Evolutionary conservation across 2,329 filamentous ascomycete genomes (phyloP).

Genomic region (Rutstroemia sp.): DNA sequence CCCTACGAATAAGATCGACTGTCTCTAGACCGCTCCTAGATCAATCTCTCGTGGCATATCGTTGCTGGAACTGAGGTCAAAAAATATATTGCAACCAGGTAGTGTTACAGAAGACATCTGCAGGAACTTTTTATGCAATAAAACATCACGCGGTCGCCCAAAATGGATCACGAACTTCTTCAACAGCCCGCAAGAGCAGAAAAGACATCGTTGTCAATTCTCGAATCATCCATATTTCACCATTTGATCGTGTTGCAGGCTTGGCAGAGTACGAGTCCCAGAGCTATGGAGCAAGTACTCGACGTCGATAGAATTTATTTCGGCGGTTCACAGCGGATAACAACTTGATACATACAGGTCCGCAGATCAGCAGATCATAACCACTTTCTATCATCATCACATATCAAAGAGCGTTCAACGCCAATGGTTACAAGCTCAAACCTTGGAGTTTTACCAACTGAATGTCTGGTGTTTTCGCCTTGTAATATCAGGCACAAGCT

Average conservation of each 20-base stretch:
- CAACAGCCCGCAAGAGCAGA: background rate
- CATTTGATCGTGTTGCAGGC: background rate
- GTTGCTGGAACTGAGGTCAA: conserved; percentile 2
- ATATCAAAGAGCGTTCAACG: background rate
- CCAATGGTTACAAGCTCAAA: too few relatives aligned
- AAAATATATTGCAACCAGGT: conserved; percentile 4
- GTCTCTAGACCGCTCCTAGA: background rate
- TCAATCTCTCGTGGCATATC: conserved; percentile 8
- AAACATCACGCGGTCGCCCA: conserved; percentile 6
- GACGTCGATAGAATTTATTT: background rate
- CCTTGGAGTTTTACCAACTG: too few relatives aligned
- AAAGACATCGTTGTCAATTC: background rate
- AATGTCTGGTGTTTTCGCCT: too few relatives aligned
- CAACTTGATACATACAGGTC: background rate
- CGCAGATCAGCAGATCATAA: conserved; percentile 1
- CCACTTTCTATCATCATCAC: background rate
- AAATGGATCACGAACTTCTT: conserved; percentile 1
- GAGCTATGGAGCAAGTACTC: background rate
- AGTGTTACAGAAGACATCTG: conserved; percentile 7
- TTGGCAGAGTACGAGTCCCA: background rate
- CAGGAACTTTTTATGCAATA: conserved; percentile 5
- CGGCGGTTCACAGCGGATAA: background rate
- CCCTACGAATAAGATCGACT: conserved; percentile 5
- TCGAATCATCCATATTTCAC: background rate
- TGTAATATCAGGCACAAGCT: too few relatives aligned